phyloP scores from a whole-genome alignment of 208 protist genomes.

The Porcisia hertigi region DNA sequence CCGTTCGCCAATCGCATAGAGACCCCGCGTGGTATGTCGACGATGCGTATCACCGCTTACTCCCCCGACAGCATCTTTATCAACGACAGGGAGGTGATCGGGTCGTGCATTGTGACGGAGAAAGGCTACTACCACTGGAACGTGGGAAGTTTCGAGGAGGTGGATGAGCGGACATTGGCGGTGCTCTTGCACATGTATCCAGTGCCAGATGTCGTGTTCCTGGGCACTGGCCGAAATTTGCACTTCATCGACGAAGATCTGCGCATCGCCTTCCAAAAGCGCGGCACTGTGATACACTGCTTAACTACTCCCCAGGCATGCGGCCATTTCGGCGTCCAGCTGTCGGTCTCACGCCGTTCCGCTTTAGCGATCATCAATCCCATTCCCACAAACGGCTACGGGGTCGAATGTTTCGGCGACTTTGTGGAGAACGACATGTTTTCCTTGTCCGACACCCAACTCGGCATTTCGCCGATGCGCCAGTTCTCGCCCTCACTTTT shows the following conservation, averaged over 20 bases:
- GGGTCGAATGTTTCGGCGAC: constrained; percentile 90
- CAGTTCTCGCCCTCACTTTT: constrained; percentile 80
- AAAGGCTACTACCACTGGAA: constrained; percentile 91
- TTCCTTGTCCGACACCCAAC: constrained; percentile 79
- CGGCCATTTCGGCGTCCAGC: constrained; percentile 83
- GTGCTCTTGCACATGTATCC: constrained; percentile 87
- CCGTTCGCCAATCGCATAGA: constrained; percentile 85
- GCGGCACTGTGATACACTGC: constrained; percentile 84
- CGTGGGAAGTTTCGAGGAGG: constrained; percentile 86
- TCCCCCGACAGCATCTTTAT: constrained; percentile 89
- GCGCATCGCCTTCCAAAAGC: constrained; percentile 86
- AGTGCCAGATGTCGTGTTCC: constrained; percentile 86
- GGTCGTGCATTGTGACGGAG: constrained; percentile 89
- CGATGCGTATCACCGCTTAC: constrained; percentile 82
- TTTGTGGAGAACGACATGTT: constrained; percentile 92
- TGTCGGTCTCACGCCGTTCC: constrained; percentile 77
- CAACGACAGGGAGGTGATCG: constrained; percentile 90
- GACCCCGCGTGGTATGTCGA: constrained; percentile 70
- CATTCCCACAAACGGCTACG: constrained; percentile 87
- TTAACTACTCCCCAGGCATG: constrained; percentile 86
- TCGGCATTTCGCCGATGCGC: constrained; percentile 76
- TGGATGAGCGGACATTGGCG: constrained; percentile 84
- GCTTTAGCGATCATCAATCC: constrained; percentile 85
- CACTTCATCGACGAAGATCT: constrained; percentile 90
- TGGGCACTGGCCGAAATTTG: constrained; percentile 84